phyloP scores from a whole-genome alignment of 2,329 filamentous ascomycete genomes.

The Aspergillus pseudoglaucus region DNA sequence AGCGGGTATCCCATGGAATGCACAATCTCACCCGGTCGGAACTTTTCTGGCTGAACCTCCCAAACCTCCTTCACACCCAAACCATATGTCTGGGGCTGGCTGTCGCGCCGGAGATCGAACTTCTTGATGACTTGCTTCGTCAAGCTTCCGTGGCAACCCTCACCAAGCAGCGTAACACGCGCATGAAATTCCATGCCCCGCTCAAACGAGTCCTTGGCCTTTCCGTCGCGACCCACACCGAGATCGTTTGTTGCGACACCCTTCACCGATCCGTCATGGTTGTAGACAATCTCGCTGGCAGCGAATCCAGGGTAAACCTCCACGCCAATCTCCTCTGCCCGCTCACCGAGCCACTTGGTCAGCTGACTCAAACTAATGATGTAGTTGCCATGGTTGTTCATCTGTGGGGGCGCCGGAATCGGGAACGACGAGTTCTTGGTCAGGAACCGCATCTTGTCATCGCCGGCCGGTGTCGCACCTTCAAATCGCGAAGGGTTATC shows the following conservation, averaged over 20 bases:
- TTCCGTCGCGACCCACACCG: constrained; percentile 73
- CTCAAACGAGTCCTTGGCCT: constrained; percentile 85
- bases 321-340: constrained; percentile 92
- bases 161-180: constrained; percentile 79
- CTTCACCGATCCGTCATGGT: constrained; percentile 75
- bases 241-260: constrained; percentile 96
- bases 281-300: constrained; percentile 85
- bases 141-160: constrained; percentile 92
- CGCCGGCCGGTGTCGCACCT: constrained; percentile 73
- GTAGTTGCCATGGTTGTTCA: constrained; percentile 97
- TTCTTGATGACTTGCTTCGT: constrained; percentile 94
- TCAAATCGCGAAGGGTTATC: constrained; percentile 84
- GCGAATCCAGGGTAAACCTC: constrained; percentile 96
- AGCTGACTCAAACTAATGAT: constrained; percentile 95
- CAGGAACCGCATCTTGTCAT: constrained; percentile 88
- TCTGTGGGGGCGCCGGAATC: constrained; percentile 85
- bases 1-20: constrained; percentile 94
- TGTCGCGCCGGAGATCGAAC: constrained; percentile 81
- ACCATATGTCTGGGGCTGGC: constrained; percentile 90
- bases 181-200: constrained; percentile 98
- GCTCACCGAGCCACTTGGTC: constrained; percentile 89
- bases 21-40: constrained; percentile 73
- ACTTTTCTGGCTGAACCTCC: constrained; percentile 92
- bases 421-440: constrained; percentile 74
- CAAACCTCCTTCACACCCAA: constrained; percentile 95